These are phyloP conservation scores for Malassezia sp. DNA, from an alignment of 1,284 basidiomycete species.

Conservation along the genomic window DNA sequence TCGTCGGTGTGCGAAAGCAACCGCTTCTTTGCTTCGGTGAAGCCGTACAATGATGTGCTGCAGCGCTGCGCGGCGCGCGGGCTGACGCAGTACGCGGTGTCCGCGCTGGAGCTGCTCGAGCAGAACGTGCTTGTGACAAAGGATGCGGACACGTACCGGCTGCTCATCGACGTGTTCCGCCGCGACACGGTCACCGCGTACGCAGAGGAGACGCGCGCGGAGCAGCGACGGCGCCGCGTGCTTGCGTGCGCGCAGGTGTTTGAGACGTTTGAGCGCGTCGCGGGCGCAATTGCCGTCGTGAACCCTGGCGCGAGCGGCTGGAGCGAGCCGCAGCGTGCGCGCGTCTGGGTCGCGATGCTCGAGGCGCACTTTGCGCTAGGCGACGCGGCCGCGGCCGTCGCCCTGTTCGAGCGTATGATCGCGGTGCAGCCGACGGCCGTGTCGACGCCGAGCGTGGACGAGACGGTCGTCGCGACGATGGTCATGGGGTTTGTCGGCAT, in stretches of 20 bases:
- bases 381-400: slow-evolving; percentile 57
- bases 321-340: slow-evolving; percentile 37
- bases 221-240: slow-evolving; percentile 54
- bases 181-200: slow-evolving; percentile 8
- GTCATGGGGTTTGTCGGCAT: slow-evolving; percentile 48
- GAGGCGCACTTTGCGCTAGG: slow-evolving; percentile 61
- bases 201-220: slow-evolving; percentile 46
- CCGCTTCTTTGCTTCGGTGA: slow-evolving; percentile 46
- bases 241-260: slow-evolving; percentile 60
- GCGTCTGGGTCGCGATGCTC: slow-evolving; percentile 66
- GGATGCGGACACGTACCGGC: slow-evolving; percentile 52
- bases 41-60: slow-evolving; percentile 56
- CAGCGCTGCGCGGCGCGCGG: slow-evolving; percentile 56
- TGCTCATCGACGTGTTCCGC: slow-evolving; percentile 53
- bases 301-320: slow-evolving; percentile 23
- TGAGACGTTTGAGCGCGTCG: slow-evolving; percentile 53
- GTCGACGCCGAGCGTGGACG: slow-evolving; percentile 52
- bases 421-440: not conserved
- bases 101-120: slow-evolving; percentile 61
- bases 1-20: slow-evolving; percentile 1
- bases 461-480: slow-evolving; percentile 55
- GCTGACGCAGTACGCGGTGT: slow-evolving; percentile 57
- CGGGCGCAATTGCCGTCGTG: slow-evolving; percentile 46
- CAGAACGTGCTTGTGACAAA: slow-evolving; percentile 49
- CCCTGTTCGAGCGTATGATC: slow-evolving; percentile 64